Evolutionary conservation across 177 flowering plant genomes (phyloP), one percentile per base, ranked within the genome.

Genomic region (Tripterygium wilfordii): DNA sequence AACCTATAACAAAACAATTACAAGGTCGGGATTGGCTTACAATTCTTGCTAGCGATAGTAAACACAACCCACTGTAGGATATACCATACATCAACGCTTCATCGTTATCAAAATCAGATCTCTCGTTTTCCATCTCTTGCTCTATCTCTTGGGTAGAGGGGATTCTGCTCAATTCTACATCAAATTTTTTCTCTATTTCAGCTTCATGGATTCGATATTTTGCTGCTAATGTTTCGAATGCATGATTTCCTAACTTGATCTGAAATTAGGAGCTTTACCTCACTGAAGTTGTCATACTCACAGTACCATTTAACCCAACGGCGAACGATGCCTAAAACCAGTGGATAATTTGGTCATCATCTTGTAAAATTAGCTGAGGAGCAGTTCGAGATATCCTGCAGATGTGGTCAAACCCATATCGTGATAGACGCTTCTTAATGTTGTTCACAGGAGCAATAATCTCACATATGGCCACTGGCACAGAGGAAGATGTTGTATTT

Each of bases 291-390:
- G 48, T 58, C 58, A 36, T 69, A 82, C 17, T 63, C 73, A 10
- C 47, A 25, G 42, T 70, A 92, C 95, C 88, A 92, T 52, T 72
- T 78, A 35, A 76, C 60, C 96, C 94, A 88, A 37, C 98, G 76
- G 16, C 35, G 55, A 25, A 63, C 75, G 42, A 88, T 51, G 31
- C 98, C 98, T 24, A 56, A 71, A 75, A 92, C 96, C 96, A 92
- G 60, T 75, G 68, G 36, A 88, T 62, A 19, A 92, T 88, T 42
- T 83, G 79, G 48, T 3, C 24, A 41, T 63, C 60, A 60, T 88
- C 96, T 48, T 70, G 91, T 42, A 86, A 60, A 51, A 85, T 59
- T 1, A 92, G 83, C 31, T 71, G 38, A 45, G 70, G 55, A 57
- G 52, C 65, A 15, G 76, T 42, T n/a, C 69, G 75, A 10, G 94